Evolutionary conservation across 805 yeast species (phyloP).

Genomic region (Myxozyma udenii): DNA sequence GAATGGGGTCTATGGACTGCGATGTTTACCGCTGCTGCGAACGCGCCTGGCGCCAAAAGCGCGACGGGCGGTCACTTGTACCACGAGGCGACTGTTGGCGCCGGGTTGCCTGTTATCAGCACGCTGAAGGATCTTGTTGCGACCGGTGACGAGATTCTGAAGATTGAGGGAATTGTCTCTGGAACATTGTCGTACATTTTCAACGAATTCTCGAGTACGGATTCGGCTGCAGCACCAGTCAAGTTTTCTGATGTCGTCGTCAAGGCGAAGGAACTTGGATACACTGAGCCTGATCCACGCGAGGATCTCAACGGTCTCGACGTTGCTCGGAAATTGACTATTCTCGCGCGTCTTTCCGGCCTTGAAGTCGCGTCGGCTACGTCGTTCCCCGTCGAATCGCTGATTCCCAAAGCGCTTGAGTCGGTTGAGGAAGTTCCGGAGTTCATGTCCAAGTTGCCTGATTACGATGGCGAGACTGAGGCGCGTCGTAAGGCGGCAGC

Average conservation of each 20-base stretch:
- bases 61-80: constrained; percentile 67
- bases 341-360: constrained; percentile 90
- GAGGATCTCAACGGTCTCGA: constrained; percentile 98
- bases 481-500: constrained; percentile 77
- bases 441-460: constrained; percentile 74
- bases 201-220: constrained; percentile 76
- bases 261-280: constrained; percentile 86
- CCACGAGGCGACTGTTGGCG: constrained; percentile 99
- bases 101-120: constrained; percentile 91
- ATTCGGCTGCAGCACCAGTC: constrained; percentile 50
- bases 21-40: constrained; percentile 55
- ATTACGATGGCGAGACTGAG: constrained; percentile 77
- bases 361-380: constrained; percentile 79
- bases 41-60: constrained; percentile 42
- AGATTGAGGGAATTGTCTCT: constrained; percentile 92
- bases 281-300: constrained; percentile 97
- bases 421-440: constrained; percentile 45
- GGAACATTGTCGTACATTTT: constrained; percentile 95
- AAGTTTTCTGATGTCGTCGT: constrained; percentile 88
- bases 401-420: constrained; percentile 85
- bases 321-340: constrained; percentile 97
- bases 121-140: constrained; percentile 82
- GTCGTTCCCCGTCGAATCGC: constrained; percentile 89
- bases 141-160: constrained; percentile 90
- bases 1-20: constrained; percentile 71